Percentiles rank a stretch among this genome's conserved stretches.
These are phyloP conservation scores for Fusarium bulbicola DNA, from an alignment of 2,329 filamentous ascomycete species.

Conservation along the genomic window DNA sequence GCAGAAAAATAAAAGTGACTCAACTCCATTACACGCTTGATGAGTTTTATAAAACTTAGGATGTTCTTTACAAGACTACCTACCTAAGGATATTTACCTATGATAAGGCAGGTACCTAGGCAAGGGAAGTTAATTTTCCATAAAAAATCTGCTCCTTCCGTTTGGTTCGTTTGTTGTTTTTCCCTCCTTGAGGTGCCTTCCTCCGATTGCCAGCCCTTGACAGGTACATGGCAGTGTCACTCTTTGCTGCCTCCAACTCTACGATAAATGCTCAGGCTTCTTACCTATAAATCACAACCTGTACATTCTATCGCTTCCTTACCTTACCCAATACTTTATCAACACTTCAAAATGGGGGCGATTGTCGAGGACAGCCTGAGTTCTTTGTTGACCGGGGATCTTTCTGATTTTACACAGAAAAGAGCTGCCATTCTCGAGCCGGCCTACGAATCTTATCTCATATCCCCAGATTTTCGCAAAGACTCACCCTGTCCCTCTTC, in stretches of 20 bases:
- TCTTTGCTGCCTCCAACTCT: constrained; percentile 12
- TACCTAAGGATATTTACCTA: neutral
- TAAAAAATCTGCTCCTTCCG: neutral
- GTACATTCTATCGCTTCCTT: too few species aligned
- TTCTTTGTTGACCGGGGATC: neutral
- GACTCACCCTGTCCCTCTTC: neutral
- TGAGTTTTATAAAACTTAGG: neutral
- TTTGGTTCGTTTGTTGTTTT: neutral
- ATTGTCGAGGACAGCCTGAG: constrained; percentile 4
- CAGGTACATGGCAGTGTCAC: constrained; percentile 22
- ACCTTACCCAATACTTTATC: too few species aligned
- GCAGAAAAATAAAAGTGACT: neutral
- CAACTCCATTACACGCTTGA: neutral
- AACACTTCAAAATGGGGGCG: constrained; percentile 4
- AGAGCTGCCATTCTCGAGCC: constrained; percentile 14
- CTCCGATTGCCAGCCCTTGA: neutral
- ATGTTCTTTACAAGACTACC: neutral
- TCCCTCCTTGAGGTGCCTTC: neutral
- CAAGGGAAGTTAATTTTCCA: neutral
- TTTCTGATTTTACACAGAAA: neutral
- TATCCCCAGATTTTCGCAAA: neutral
- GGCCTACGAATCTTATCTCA: constrained; percentile 29
- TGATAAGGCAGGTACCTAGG: too few species aligned
- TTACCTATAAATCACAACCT: neutral
- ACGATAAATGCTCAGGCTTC: neutral